Conservation (phyloP, 2,329 filamentous ascomycete species). For the Apiospora rasikravindrae region DNA sequence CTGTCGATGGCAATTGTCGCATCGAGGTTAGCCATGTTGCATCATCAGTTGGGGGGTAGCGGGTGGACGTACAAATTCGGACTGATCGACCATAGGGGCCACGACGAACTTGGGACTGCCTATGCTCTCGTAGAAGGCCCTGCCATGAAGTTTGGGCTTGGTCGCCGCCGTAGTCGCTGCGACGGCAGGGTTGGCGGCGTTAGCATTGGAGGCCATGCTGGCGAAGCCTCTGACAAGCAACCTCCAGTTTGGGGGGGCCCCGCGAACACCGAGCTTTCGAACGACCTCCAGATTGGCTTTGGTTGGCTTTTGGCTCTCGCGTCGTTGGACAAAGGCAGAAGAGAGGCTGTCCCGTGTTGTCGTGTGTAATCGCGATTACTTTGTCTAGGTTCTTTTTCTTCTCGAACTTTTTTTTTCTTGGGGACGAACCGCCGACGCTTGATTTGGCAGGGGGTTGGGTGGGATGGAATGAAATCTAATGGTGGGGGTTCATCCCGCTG, state of each 20-base stretch:
- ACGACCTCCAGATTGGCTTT: constrained; percentile 18
- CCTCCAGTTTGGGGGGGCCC: constrained; percentile 22
- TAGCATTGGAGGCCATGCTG: constrained; percentile 22
- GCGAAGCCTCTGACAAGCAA: constrained; percentile 22
- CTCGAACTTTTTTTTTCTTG: constrained; percentile 10
- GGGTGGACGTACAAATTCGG: constrained; percentile 78
- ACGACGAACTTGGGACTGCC: constrained; percentile 90
- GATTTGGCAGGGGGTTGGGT: neutral
- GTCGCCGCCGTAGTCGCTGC: constrained; percentile 25
- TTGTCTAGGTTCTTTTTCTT: neutral
- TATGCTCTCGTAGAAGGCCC: constrained; percentile 93
- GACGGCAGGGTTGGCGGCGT: constrained; percentile 35
- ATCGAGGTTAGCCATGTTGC: constrained; percentile 2
- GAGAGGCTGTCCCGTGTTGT: neutral
- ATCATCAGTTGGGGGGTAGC: neutral
- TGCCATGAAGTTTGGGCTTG: constrained; percentile 72
- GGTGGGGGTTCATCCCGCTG: neutral
- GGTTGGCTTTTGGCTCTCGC: neutral
- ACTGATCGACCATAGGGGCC: constrained; percentile 98
- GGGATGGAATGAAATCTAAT: neutral
- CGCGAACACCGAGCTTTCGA: constrained; percentile 12
- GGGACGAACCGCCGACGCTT: neutral
- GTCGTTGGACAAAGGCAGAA: neutral
- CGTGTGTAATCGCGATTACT: neutral
- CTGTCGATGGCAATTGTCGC: constrained; percentile 48